Percentiles rank a stretch among this genome's conserved stretches.
phyloP scores from a whole-genome alignment of 345 rosid species.

The Crucihimalaya himalaica region DNA sequence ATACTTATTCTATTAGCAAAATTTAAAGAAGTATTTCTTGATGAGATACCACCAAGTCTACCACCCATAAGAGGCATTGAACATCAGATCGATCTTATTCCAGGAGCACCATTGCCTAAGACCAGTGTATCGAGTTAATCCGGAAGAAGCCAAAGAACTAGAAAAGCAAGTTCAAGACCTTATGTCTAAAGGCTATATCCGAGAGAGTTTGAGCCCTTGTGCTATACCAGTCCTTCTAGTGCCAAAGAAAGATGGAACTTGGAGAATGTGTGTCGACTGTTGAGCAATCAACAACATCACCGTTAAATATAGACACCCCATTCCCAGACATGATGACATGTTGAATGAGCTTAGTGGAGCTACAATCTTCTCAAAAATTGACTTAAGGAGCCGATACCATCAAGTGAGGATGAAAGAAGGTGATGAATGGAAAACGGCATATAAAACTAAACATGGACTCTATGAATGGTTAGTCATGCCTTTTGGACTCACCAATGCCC shows the following conservation, averaged over 20 bases:
- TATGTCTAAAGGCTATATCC: not conserved
- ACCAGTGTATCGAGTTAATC: not conserved
- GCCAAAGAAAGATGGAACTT: not conserved
- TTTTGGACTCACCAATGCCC: not conserved
- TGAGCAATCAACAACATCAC: not conserved
- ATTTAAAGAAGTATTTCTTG: not conserved
- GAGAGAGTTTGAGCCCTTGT: not conserved
- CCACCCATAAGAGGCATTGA: not conserved
- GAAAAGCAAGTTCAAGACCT: not conserved
- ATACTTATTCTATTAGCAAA: not conserved
- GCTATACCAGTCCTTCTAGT: not conserved
- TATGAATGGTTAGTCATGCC: not conserved
- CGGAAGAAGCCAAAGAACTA: not conserved
- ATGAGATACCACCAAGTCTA: not conserved
- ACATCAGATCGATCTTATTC: not conserved
- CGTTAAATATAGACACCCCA: not conserved
- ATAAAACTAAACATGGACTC: not conserved
- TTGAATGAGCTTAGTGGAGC: not conserved
- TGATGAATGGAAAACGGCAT: not conserved
- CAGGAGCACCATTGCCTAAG: not conserved
- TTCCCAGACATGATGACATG: not conserved
- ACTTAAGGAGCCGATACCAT: not conserved
- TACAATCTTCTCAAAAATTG: not conserved
- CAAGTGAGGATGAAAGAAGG: not conserved
- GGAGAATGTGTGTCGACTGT: not conserved